Conservation (phyloP, 805 yeast genomes). For the Metschnikowia orientalis region DNA sequence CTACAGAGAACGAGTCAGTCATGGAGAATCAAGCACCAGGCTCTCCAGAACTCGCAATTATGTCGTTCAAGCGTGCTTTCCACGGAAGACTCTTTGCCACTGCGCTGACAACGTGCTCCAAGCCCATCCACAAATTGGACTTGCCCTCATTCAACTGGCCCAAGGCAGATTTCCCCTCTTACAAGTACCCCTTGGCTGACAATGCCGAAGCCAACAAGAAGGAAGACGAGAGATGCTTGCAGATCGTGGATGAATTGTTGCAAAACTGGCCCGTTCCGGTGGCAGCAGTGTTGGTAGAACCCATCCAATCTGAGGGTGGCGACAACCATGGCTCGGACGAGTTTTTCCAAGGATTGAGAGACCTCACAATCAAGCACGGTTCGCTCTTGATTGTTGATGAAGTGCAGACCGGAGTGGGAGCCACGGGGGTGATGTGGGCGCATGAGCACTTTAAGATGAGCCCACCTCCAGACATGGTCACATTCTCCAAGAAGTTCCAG, state of each 20-base stretch:
- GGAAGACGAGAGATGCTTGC: conserved; percentile 81
- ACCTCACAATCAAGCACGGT: conserved; percentile 64
- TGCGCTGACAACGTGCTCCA: conserved; percentile 86
- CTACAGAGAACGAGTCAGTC: conserved; percentile 64
- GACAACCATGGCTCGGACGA: conserved; percentile 77
- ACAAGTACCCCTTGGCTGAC: conserved; percentile 78
- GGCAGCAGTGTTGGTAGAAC: conserved; percentile 88
- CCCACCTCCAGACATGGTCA: conserved; percentile 77
- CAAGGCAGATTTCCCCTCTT: conserved; percentile 84
- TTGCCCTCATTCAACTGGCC: conserved; percentile 97
- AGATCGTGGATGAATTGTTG: conserved; percentile 67
- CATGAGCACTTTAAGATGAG: conserved; percentile 78
- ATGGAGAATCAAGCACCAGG: conserved; percentile 88
- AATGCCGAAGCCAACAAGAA: conserved; percentile 56
- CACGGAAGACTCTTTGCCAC: conserved; percentile 94
- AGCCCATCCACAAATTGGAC: conserved; percentile 90
- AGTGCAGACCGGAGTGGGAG: conserved; percentile 89
- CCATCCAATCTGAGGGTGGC: conserved; percentile 90
- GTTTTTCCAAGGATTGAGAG: conserved; percentile 81
- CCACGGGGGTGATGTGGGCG: conserved; percentile 83
- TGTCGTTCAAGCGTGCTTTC: conserved; percentile 86
- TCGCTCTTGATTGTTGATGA: conserved; percentile 76
- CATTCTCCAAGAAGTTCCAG: conserved; percentile 86
- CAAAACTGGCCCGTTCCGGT: conserved; percentile 68
- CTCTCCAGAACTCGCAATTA: conserved; percentile 76